Evolutionary conservation across 2,329 filamentous ascomycete species (phyloP), one percentile per base, ranked within the genome.

Genomic region (Penicillium sp.): DNA sequence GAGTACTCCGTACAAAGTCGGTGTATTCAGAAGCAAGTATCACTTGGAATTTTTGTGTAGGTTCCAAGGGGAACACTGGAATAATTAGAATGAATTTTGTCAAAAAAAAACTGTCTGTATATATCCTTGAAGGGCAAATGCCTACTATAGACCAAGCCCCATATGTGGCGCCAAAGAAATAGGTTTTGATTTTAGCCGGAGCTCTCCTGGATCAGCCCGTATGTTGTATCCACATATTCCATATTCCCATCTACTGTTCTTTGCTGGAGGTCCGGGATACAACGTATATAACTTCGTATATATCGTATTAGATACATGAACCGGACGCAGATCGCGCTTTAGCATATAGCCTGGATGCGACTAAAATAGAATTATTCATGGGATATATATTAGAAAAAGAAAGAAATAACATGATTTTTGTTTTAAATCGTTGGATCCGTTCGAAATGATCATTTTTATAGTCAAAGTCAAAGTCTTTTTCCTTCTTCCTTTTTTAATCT

Each of bases 401-500:
- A 42, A 11, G 14, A n/a, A 45, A 32, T 26, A 2, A 5, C 7
- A 1, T 14, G 7, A 29, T 29, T 43, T 5, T 18, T 5, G 24
- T 13, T n/a, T 26, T 26, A 6, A 26, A 43, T 18, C 6, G 8
- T 42, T 22, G 2, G 22, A 24, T n/a, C 2, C 13, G 14, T 34
- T 31, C 34, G 38, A 29, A 39, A 24, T 26, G 16, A n/a, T 5
- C 16, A 16, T 16, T 55, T 31, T 47, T 38, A 48, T 32, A 40
- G 34, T 3, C 10, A 39, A 53, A 18, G 22, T 22, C 22, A 22
- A n/a, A n/a, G n/a, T 22, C 1, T 31, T n/a, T 35, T 16, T 37
- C 46, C 46, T 56, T 39, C 24, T 32, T 56, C 35, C 13, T 13
- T 45, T 53, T 55, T 56, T 61, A 61, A 63, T 64, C 59, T 59